Evolutionary conservation across 805 yeast genomes (phyloP).

Genomic region (Metschnikowia arizonensis): DNA sequence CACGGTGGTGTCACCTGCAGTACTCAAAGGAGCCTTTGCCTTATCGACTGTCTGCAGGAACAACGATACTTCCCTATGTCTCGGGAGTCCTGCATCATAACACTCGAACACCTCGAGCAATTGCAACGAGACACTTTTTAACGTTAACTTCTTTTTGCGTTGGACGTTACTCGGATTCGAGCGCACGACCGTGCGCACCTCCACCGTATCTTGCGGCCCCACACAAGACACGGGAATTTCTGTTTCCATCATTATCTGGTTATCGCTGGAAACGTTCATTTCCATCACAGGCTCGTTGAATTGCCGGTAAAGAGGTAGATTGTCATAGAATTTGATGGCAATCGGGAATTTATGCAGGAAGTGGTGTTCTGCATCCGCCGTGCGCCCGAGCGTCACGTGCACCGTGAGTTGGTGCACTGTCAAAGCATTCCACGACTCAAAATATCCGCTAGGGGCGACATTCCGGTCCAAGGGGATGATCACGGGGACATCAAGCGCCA

Average conservation of each 20-base stretch:
- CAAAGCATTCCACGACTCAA: slow-evolving; percentile 43
- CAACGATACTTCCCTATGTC: slow-evolving; percentile 43
- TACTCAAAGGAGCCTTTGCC: slow-evolving; percentile 17
- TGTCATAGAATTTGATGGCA: slow-evolving; percentile 52
- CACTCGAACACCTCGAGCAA: slow-evolving; percentile 52
- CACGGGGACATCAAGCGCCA: slow-evolving; percentile 59
- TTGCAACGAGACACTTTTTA: slow-evolving; percentile 46
- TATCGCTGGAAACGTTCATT: slow-evolving; percentile 44
- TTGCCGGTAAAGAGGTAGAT: slow-evolving; percentile 52
- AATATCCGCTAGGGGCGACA: slow-evolving; percentile 49
- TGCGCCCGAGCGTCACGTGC: slow-evolving; percentile 30
- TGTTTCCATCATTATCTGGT: slow-evolving; percentile 44
- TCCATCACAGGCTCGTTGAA: slow-evolving; percentile 51
- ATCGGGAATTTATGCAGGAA: slow-evolving; percentile 43
- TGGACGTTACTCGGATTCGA: slow-evolving; percentile 35
- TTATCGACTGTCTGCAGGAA: slow-evolving; percentile 30
- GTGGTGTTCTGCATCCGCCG: slow-evolving; percentile 27
- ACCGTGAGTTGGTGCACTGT: slow-evolving; percentile 46
- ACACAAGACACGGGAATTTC: slow-evolving; percentile 49
- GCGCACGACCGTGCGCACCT: slow-evolving; percentile 36
- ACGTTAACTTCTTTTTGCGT: slow-evolving; percentile 29
- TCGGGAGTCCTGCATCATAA: slow-evolving; percentile 48
- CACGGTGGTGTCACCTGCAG: slow-evolving; percentile 25
- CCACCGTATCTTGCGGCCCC: slow-evolving; percentile 53
- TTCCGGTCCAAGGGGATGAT: slow-evolving; percentile 53